Evolutionary conservation across 1,284 basidiomycete species (phyloP).

Genomic region (Bjerkandera adusta): DNA sequence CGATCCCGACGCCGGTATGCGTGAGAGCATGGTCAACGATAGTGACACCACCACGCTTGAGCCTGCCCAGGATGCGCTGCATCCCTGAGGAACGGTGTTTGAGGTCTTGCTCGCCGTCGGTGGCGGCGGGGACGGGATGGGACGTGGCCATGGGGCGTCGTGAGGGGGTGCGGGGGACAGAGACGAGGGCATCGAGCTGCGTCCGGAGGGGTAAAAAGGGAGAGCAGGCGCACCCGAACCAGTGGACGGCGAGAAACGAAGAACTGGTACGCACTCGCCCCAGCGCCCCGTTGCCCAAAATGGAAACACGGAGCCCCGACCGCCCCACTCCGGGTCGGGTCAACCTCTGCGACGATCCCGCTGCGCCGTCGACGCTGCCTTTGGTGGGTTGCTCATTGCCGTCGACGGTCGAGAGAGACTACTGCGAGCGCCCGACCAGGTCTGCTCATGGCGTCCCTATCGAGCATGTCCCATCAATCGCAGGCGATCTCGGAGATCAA

Average conservation of each 20-base stretch:
- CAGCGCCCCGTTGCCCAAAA: conserved; percentile 4
- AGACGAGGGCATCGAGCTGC: conserved; percentile 6
- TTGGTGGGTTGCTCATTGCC: neutral
- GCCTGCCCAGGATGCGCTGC: neutral
- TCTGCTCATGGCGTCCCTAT: no score
- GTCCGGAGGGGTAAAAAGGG: no score
- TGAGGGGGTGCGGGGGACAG: conserved; percentile 8
- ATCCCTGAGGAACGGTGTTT: conserved; percentile 4
- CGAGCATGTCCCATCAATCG: no score
- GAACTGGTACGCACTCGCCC: conserved; percentile 12
- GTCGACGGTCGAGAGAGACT: no score
- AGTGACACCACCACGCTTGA: conserved; percentile 4
- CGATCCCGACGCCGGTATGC: conserved; percentile 47
- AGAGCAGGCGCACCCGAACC: conserved; percentile 9
- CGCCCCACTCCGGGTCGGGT: neutral
- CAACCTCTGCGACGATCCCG: neutral
- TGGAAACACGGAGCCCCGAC: conserved; percentile 10
- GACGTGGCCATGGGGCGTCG: conserved; percentile 6
- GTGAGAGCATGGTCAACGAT: conserved; percentile 38
- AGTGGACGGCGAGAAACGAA: conserved; percentile 17
- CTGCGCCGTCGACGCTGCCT: neutral
- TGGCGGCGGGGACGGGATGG: neutral
- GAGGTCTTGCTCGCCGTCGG: conserved; percentile 1
- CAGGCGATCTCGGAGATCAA: no score
- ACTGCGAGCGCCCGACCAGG: no score